Conservation (phyloP, 225 moss, liverwort and hornwort genomes). For the Thuidium tamariscinum region DNA sequence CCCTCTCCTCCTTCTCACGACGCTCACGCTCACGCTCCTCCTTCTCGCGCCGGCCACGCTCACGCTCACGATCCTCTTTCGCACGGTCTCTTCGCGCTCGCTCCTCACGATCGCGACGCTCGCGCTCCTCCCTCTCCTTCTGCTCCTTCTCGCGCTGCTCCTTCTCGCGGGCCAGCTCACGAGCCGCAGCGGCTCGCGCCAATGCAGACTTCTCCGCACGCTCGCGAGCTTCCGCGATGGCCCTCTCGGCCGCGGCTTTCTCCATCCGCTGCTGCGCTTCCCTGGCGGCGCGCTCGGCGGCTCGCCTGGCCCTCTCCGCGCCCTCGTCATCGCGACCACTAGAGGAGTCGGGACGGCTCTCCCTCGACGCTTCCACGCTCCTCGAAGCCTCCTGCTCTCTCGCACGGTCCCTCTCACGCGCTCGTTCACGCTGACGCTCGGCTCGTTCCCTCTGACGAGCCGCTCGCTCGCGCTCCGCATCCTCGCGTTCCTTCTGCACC, state of each 20-base stretch:
- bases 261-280: slow-evolving; percentile 78
- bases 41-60: slow-evolving; percentile 20
- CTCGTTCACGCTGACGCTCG: slow-evolving; percentile 21
- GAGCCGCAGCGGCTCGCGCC: slow-evolving; percentile 37
- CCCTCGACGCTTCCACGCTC: background rate
- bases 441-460: slow-evolving; percentile 24
- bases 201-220: slow-evolving; percentile 50
- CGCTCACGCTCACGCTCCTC: slow-evolving; percentile 35
- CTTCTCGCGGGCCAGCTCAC: slow-evolving; percentile 53
- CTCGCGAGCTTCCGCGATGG: slow-evolving; percentile 59
- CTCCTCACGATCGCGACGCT: slow-evolving; percentile 21
- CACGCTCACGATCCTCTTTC: slow-evolving; percentile 28
- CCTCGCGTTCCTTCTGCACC: slow-evolving; percentile 44
- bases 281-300: slow-evolving; percentile 55
- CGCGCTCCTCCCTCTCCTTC: slow-evolving; percentile 26
- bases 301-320: slow-evolving; percentile 48
- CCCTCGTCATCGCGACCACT: slow-evolving; percentile 50
- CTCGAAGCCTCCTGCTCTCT: slow-evolving; percentile 54
- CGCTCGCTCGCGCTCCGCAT: slow-evolving; percentile 29
- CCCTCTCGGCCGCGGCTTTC: slow-evolving; percentile 75
- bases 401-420: slow-evolving; percentile 22
- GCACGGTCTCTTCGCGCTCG: slow-evolving; percentile 15
- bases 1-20: slow-evolving; percentile 35
- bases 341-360: background rate
- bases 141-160: slow-evolving; percentile 56